Evolutionary conservation across 2,329 filamentous ascomycete species (phyloP), one percentile per base, ranked within the genome.

Genomic region (Ceratocystis alfenasii): DNA sequence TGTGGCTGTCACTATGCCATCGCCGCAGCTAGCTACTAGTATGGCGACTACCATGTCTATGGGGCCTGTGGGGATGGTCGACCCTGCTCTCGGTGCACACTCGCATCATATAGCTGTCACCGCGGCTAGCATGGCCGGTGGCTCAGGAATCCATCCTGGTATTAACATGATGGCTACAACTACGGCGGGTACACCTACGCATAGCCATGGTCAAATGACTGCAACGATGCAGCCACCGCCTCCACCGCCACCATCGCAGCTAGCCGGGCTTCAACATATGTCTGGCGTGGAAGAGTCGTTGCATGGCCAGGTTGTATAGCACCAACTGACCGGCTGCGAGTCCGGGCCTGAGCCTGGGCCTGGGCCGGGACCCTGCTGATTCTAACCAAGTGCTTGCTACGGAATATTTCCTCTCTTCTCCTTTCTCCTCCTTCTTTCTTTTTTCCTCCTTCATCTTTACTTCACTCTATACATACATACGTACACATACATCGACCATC

Each of bases 1-100:
- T 41, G 66, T 67, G n/a, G 63, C 63, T 0, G 66, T 48, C 30
- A 62, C 66, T 5, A 65, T 67, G 66, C 66, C 66, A 5, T 65
- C 66, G 12, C 62, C 66, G 8, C 63, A 59, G 25, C 65, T 67
- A 57, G 44, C 63, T 12, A 62, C 66, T 63, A 67, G 63, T 20
- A 59, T 67, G 57, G 63, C 63, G 22, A 67, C 66, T 10, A 61
- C 60, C 3, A 67, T 67, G 63, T 57, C 63, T 5, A 62, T 67
- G 36, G 48, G 59, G 12, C 10, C 63, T 15, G 63, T 67, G 22
- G 36, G 55, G 6, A 45, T 65, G 3, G 66, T 67, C 2, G 66
- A 67, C 61, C 66, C 63, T 46, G 63, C 33, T 63, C 66, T 67
- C 28, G 59, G 63, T 8, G 25, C 41, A 7, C 66, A 67, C 50